Evolutionary conservation across 306 rosid genomes (phyloP).

Genomic region (Malus orientalis): DNA sequence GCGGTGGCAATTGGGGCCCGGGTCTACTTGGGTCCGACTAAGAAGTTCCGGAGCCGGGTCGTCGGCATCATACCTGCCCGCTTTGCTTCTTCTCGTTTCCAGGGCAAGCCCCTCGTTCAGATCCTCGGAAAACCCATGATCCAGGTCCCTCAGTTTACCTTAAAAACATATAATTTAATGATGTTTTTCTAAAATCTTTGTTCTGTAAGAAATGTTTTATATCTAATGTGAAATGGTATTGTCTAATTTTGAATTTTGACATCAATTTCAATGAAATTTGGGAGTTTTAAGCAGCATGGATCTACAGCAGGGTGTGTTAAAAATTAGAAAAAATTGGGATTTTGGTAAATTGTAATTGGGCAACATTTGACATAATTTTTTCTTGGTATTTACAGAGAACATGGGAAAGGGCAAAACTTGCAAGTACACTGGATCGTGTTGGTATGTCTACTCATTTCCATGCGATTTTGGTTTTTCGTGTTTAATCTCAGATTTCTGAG

Average conservation of each 20-base stretch:
- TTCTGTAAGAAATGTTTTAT: neutral
- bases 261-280: neutral
- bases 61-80: slow-evolving; percentile 94
- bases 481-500: neutral
- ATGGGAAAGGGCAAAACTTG: slow-evolving; percentile 93
- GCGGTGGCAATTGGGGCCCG: slow-evolving; percentile 73
- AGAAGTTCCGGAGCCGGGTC: slow-evolving; percentile 76
- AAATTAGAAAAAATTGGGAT: neutral
- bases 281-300: neutral
- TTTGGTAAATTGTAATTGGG: neutral
- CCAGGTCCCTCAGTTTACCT: slow-evolving; percentile 41
- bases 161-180: neutral
- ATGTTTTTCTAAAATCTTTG: no score
- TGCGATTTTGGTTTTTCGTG: neutral
- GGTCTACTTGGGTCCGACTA: slow-evolving; percentile 38
- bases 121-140: slow-evolving; percentile 99
- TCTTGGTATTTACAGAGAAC: slow-evolving; percentile 63
- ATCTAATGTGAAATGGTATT: neutral
- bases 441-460: slow-evolving; percentile 44
- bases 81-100: slow-evolving; percentile 71
- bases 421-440: slow-evolving; percentile 72
- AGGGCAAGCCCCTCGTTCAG: slow-evolving; percentile 79
- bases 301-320: neutral
- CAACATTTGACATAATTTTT: neutral
- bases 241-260: neutral